These are phyloP conservation scores for Crotalaria pallida DNA, from an alignment of 306 rosid genomes.

Conservation along the genomic window DNA sequence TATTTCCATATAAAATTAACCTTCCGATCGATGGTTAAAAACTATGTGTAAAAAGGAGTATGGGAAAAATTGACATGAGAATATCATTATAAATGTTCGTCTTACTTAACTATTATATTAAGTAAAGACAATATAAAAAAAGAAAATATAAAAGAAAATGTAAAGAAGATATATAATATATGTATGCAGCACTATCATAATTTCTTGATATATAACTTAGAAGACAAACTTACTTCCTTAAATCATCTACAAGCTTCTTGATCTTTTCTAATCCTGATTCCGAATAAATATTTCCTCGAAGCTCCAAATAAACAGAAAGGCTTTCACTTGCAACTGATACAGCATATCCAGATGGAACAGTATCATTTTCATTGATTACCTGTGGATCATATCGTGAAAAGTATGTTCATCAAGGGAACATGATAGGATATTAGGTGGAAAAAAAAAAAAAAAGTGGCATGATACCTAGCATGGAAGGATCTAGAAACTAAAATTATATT, in stretches of 20 bases:
- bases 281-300: constrained; percentile 29
- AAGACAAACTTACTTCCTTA: constrained; percentile 33
- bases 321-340: constrained; percentile 34
- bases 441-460: no score
- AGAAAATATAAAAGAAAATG: no score
- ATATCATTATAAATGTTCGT: no score
- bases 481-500: no score
- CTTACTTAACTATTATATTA: no score
- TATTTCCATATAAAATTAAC: no score
- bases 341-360: constrained; percentile 33
- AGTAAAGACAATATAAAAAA: no score
- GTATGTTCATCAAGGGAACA: background rate
- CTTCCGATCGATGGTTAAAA: no score
- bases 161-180: background rate
- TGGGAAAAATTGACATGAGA: no score
- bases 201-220: background rate
- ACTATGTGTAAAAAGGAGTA: no score
- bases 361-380: constrained; percentile 33
- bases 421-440: background rate
- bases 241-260: constrained; percentile 42
- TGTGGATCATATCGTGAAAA: constrained; percentile 19
- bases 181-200: no score
- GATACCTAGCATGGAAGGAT: no score
- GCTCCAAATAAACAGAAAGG: constrained; percentile 44
- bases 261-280: constrained; percentile 34